Evolutionary conservation across 2,329 filamentous ascomycete species (phyloP), one percentile per base, ranked within the genome.

Genomic region (Septoria petroselini): DNA sequence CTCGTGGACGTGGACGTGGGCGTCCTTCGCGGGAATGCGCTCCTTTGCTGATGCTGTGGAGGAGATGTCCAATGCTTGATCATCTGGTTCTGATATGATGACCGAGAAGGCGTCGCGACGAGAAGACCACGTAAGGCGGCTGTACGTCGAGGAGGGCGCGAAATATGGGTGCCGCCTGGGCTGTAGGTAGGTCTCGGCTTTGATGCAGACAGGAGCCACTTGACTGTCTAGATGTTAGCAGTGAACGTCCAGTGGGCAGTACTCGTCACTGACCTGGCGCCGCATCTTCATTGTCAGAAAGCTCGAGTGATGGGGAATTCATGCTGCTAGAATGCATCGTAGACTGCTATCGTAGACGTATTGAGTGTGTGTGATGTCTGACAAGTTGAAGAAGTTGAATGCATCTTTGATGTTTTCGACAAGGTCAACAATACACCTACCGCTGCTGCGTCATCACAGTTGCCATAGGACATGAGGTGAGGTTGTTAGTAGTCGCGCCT

Each of bases 11-110:
- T 14, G 12, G 38, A 41, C 6, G 17, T 18, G 12, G 12, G 41
- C 18, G 41, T 37, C 15, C 19, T 6, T 27, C 41, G 18, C 3
- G 41, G 41, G 11, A 31, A 47, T 30, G 35, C 44, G 25, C 44
- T 47, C 19, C 44, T 17, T 17, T 9, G n/a, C 23, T 35, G 44
- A 12, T 31, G 9, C n/a, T 12, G 5, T n/a, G 21, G 23, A 6
- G 44, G 38, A 2, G 29, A 19, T 1, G 29, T 35, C 43, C 43
- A 52, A 27, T 52, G 50, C 31, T 39, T 43, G n/a, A 23, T 39
- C 44, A 52, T 51, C 31, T 51, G 49, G 12, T 11, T 12, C 12
- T 41, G 30, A 29, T 40, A 51, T 1, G 42, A 46, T 14, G 29
- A 18, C 9, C 49, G 43, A 19, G 44, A 35, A 12, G 50, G 50